Conservation (phyloP, 352 stramenopile species). For the Globisporangium uncinulatum region DNA sequence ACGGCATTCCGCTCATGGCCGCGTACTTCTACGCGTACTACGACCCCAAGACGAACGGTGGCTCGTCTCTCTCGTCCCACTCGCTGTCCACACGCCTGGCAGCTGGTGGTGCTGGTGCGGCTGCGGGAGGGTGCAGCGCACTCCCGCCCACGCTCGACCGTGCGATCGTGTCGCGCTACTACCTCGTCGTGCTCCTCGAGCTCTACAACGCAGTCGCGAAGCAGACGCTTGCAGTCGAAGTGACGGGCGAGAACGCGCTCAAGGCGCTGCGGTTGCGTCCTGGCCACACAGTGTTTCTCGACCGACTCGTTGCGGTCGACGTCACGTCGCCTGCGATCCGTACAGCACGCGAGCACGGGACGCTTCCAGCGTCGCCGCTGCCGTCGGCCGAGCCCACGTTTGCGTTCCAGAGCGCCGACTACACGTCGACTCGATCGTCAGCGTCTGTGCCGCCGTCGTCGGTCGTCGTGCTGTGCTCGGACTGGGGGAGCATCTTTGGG, state of each 20-base stretch:
- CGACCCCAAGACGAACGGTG: constrained; percentile 44
- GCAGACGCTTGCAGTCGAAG: constrained; percentile 35
- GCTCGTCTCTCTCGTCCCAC: neutral
- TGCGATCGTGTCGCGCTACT: constrained; percentile 57
- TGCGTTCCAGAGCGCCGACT: constrained; percentile 30
- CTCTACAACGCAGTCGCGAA: constrained; percentile 45
- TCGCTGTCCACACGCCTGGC: neutral
- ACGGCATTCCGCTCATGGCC: constrained; percentile 58
- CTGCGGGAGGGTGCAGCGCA: constrained; percentile 1
- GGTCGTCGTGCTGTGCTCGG: constrained; percentile 49
- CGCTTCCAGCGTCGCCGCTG: constrained; percentile 4
- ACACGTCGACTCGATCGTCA: constrained; percentile 9
- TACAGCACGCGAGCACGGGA: constrained; percentile 17
- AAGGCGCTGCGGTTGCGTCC: constrained; percentile 31
- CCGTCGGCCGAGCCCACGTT: constrained; percentile 14
- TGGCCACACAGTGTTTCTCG: constrained; percentile 47
- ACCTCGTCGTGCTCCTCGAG: constrained; percentile 51
- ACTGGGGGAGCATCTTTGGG: constrained; percentile 61
- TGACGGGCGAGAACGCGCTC: constrained; percentile 43
- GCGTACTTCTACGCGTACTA: constrained; percentile 69
- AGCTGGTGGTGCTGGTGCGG: constrained; percentile 9
- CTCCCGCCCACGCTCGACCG: constrained; percentile 24
- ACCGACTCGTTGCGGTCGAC: constrained; percentile 52
- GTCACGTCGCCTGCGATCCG: constrained; percentile 19
- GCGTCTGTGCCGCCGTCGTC: constrained; percentile 13